Conservation (phyloP, 495 filamentous ascomycete genomes). For the Podospora bellae-mahoneyi region DNA sequence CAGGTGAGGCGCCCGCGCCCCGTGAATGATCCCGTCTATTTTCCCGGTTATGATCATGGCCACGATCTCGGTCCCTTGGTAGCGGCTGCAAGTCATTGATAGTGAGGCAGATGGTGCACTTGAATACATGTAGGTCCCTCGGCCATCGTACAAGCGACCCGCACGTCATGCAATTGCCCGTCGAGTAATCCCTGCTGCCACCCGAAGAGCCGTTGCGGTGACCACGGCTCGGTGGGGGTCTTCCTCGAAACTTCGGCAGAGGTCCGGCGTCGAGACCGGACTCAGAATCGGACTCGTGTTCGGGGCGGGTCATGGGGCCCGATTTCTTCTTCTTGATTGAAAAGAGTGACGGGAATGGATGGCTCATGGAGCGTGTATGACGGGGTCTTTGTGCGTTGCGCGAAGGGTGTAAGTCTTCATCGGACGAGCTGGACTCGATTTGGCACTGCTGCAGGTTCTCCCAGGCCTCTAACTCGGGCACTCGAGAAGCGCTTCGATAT, state of each 20-base stretch:
- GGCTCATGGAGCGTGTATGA: slow-evolving; percentile 71
- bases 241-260: slow-evolving; percentile 24
- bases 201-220: slow-evolving; percentile 27
- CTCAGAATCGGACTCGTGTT: slow-evolving; percentile 31
- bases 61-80: slow-evolving; percentile 14
- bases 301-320: slow-evolving; percentile 16
- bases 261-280: slow-evolving; percentile 27
- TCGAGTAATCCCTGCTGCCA: slow-evolving; percentile 47
- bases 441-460: slow-evolving; percentile 26
- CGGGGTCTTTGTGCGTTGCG: slow-evolving; percentile 22
- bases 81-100: slow-evolving; percentile 73
- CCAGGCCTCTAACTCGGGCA: slow-evolving; percentile 19
- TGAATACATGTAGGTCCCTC: slow-evolving; percentile 66
- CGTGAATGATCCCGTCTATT: slow-evolving; percentile 14
- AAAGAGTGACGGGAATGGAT: slow-evolving; percentile 67
- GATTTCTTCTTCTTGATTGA: slow-evolving; percentile 53
- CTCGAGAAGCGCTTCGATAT: slow-evolving; percentile 22
- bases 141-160: slow-evolving; percentile 81
- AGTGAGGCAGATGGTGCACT: slow-evolving; percentile 81
- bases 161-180: slow-evolving; percentile 79
- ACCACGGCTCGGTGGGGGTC: slow-evolving; percentile 24
- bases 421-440: slow-evolving; percentile 44
- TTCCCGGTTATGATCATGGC: neutral
- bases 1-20: slow-evolving; percentile 11
- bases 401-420: slow-evolving; percentile 37